Percentiles rank a stretch among this genome's conserved stretches.
These are phyloP conservation scores for Pyrenophora tritici-repentis DNA, from an alignment of 2,329 filamentous ascomycete genomes.

Conservation along the genomic window DNA sequence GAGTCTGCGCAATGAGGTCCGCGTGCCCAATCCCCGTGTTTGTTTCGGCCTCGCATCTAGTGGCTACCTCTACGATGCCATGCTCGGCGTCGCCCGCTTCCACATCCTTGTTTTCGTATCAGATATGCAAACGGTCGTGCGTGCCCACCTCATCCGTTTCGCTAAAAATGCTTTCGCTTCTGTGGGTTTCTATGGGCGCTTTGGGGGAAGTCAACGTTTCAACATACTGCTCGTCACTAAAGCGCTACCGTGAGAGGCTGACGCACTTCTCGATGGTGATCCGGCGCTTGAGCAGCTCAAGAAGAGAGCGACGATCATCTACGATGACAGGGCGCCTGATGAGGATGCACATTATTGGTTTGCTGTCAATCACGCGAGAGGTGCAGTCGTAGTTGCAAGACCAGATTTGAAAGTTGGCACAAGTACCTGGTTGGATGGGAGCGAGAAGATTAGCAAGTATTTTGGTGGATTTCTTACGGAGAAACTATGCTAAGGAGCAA, in stretches of 20 bases:
- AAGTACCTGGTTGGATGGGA: neutral
- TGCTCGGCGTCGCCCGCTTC: neutral
- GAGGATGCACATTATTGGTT: slow-evolving; percentile 31
- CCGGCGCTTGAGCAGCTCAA: slow-evolving; percentile 2
- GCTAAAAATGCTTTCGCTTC: neutral
- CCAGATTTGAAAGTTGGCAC: slow-evolving; percentile 1
- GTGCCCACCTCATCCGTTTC: neutral
- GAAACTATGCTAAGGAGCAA: too few species aligned
- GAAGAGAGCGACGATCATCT: slow-evolving; percentile 21
- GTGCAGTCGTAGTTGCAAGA: slow-evolving; percentile 24
- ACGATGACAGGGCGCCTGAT: slow-evolving; percentile 33
- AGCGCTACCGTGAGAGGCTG: neutral
- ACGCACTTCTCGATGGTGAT: neutral
- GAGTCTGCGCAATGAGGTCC: neutral
- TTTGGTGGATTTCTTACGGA: slow-evolving; percentile 7
- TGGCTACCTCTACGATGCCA: neutral
- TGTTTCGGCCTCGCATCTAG: neutral
- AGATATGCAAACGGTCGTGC: neutral
- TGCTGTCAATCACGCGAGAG: slow-evolving; percentile 24
- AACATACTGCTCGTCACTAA: neutral
- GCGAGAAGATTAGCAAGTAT: neutral
- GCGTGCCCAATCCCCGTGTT: neutral
- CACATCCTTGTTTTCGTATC: neutral
- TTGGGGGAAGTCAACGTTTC: neutral
- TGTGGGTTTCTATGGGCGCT: neutral